Evolutionary conservation across 768 basidiomycete genomes (phyloP), one percentile per base, ranked within the genome.

Genomic region (Mycena kentingensis): DNA sequence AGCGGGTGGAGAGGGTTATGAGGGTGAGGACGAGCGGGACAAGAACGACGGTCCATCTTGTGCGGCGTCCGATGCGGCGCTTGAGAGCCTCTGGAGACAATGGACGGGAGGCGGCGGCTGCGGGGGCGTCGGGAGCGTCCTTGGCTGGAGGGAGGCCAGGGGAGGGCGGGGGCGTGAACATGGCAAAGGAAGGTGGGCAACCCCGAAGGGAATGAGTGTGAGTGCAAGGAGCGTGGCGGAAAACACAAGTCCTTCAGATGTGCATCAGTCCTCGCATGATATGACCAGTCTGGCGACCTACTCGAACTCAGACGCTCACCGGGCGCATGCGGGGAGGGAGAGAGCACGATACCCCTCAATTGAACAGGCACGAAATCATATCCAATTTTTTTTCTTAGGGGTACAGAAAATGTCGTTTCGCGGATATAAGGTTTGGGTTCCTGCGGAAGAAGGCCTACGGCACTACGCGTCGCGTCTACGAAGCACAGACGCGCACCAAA

Each of bases 21-120:
- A 83, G 49, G 32, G 85, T 63, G 44, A 90, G 74, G 5, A 73
- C 58, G 10, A 84, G 57, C 2, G 87, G 87, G 2, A 86, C 72
- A 28, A 84, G 55, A 35, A 88, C 48, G 48, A 83, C 75, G 1
- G 80, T 73, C 78, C 77, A 81, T 63, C 70, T 68, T 47, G 74
- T 72, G 46, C 74, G 68, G 21, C 80, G 73, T 36, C 73, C 76
- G 27, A 66, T 74, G 39, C 70, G 71, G 53, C 70, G 75, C 67
- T 82, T 84, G 39, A 51, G 21, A 26, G 46, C 39, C 13, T 49
- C 24, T 25, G 60, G 52, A n/a, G 58, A 62, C 39, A 55, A 43
- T 10, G 54, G 52, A 37, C 26, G 45, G 37, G 54, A 18, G 42
- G 49, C 18, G 39, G 55, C 32, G 56, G 24, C 15, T 19, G 5